These are phyloP conservation scores for Lachnellula arida DNA, from an alignment of 2,329 filamentous ascomycete species.

Conservation along the genomic window DNA sequence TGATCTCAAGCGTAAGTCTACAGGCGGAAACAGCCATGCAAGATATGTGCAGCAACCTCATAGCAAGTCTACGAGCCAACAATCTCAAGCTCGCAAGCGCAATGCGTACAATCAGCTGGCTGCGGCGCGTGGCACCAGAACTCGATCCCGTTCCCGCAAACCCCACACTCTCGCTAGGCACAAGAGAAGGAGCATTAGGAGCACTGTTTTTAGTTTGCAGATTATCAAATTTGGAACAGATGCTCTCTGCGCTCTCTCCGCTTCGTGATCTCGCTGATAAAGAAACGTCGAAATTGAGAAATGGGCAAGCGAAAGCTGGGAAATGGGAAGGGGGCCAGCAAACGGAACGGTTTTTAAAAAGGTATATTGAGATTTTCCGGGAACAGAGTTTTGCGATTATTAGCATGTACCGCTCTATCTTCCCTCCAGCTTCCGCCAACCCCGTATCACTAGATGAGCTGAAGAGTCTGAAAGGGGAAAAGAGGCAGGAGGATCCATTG, in stretches of 20 bases:
- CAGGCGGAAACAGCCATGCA: constrained; percentile 87
- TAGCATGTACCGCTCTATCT: constrained; percentile 90
- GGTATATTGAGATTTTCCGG: constrained; percentile 94
- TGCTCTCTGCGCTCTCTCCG: constrained; percentile 78
- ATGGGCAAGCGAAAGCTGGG: constrained; percentile 22
- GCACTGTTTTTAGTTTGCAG: constrained; percentile 85
- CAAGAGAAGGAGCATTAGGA: constrained; percentile 64
- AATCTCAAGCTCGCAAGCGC: constrained; percentile 83
- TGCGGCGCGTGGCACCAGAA: constrained; percentile 81
- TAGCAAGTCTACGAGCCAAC: constrained; percentile 69
- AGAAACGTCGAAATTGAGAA: constrained; percentile 48
- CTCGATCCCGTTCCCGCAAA: constrained; percentile 46
- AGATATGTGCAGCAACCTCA: constrained; percentile 79
- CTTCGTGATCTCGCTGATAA: constrained; percentile 86
- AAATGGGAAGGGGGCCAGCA: constrained; percentile 73
- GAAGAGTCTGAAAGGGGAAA: constrained; percentile 11
- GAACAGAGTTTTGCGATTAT: constrained; percentile 96
- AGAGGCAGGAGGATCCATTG: constrained; percentile 38
- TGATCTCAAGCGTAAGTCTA: constrained; percentile 66
- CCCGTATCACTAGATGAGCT: constrained; percentile 20
- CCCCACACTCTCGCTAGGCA: constrained; percentile 3
- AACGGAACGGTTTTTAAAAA: constrained; percentile 88
- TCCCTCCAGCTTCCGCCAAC: constrained; percentile 46
- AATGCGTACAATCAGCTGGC: constrained; percentile 86
- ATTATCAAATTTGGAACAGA: constrained; percentile 71